These are phyloP conservation scores for Stentor coeruleus DNA, from an alignment of 73 alveolate genomes.

Conservation along the genomic window DNA sequence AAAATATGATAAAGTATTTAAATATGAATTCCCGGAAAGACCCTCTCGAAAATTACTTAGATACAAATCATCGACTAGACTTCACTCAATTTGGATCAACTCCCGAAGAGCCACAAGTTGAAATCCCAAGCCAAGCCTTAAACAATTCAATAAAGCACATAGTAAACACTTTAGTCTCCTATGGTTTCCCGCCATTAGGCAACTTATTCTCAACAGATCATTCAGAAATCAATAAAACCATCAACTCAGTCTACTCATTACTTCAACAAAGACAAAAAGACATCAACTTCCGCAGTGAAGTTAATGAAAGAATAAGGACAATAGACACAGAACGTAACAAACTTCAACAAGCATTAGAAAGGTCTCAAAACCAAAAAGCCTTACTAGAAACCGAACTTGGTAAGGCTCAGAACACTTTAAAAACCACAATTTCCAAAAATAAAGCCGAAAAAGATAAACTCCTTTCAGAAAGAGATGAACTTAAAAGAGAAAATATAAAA, in stretches of 20 bases:
- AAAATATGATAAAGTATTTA: too few relatives aligned
- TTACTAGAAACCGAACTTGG: background rate
- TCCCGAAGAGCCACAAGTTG: conserved; percentile 15
- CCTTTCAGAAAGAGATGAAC: conserved; percentile 19
- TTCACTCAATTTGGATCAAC: background rate
- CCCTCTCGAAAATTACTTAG: conserved; percentile 20
- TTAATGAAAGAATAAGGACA: background rate
- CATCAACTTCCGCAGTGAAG: conserved; percentile 16
- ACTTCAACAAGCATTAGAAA: background rate
- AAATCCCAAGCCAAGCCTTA: conserved; percentile 20
- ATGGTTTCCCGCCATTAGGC: conserved; percentile 29
- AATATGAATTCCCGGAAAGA: background rate
- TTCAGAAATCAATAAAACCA: background rate
- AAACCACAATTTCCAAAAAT: background rate
- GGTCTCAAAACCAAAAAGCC: background rate
- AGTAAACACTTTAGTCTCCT: background rate
- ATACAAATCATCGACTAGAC: background rate
- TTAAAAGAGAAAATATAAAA: conserved; percentile 18
- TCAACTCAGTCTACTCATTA: conserved; percentile 5
- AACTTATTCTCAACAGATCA: conserved; percentile 9
- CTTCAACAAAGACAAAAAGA: conserved; percentile 1
- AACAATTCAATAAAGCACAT: conserved; percentile 16
- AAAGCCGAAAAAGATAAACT: conserved; percentile 29
- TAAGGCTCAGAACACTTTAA: background rate
- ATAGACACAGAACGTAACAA: background rate